Evolutionary conservation across 2,329 filamentous ascomycete species (phyloP), one percentile per base, ranked within the genome.

Genomic region (Xylaria multiplex): DNA sequence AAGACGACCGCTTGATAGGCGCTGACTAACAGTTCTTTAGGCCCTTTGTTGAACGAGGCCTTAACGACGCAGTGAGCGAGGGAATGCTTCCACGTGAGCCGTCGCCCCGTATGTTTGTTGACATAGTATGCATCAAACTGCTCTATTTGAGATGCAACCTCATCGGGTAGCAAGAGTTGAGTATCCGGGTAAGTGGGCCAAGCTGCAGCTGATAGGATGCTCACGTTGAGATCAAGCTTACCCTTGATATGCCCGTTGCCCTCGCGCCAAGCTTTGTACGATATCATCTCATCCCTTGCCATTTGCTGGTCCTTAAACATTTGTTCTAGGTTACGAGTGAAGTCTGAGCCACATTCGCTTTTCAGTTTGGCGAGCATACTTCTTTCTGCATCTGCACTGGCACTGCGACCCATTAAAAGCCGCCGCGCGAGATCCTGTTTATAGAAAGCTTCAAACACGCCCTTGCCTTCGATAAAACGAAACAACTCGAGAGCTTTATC

Each of bases 241-340:
- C 84, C 78, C 64, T 84, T 87, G 45, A 72, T 71, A 37, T 76
- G 74, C 3, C 80, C 80, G 2, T 71, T 77, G 61, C 85, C 85
- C 58, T 85, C 84, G 16, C 86, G 84, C 80, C 79, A 93, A 78
- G 79, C 85, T 78, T 91, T 96, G 81, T 97, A 99, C 0, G 91
- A 88, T n/a, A 86, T 81, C 91, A 98, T 97, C 77, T 98, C 95
- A 73, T 98, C 96, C 67, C 91, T 91, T 13, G 92, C 92, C 22
- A 97, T 85, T 76, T 97, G 94, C 78, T 98, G 93, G 75, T 99
- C 96, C 78, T 97, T 97, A 83, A 99, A 99, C 96, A 99, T 99
- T 69, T 95, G 93, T 79, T 99, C 96, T 0, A 99, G 84, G 74
- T 99, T 99, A 76, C 97, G 94, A 0, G 96, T 99, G 77, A 99